Base-by-base conservation (phyloP, 164 flowering plant species). In the Chimonanthus praecox region DNA sequence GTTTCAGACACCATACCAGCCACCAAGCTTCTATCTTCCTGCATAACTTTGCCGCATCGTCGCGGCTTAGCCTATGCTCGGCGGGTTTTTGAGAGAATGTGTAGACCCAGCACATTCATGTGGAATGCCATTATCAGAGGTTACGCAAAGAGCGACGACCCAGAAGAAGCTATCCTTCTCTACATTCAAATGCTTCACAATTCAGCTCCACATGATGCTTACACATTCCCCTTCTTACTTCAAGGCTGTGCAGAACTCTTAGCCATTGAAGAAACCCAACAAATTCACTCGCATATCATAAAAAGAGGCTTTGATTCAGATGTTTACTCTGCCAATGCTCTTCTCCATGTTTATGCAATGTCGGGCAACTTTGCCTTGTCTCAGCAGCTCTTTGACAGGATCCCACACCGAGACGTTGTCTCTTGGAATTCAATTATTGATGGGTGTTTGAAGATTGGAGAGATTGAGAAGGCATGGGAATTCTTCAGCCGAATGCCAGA, bases 141-240 rank as follows among this genome's bases (percentile, higher is more conserved):
- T 47, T 78, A 70, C 43, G 77, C 74, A 2, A 46, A 21, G 16
- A 13, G 33, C 15, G 74, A 71, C 49, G 48, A 18, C 71, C 74
- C 70, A 3, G 43, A 48, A 7, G 66, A 54, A 6, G 77, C 80
- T 6, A 70, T 78, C 46, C 68, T 71, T 16, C 71, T 66, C 72
- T 78, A 71, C 54, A 5, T 13, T 43, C 43, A 54, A 58, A 78
- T 75, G 80, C 63, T 48, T 43, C 64, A 9, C 46, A 44, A 46
- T 72, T 80, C 83, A 11, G 80, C 76, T 75, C 74, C 78, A 4
- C 87, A 64, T 58, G 82, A 86, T 76, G 73, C 68, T 46, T 81
- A 83, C 69, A 88, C 87, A 16, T 85, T 85, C 73, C 91, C 89
- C 9, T 85, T 84, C 74, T 62, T 86, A 72, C 86, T 86, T 73